Evolutionary conservation across 2,329 filamentous ascomycete genomes (phyloP), one percentile per base, ranked within the genome.

Genomic region (Trichoderma arundinaceum): DNA sequence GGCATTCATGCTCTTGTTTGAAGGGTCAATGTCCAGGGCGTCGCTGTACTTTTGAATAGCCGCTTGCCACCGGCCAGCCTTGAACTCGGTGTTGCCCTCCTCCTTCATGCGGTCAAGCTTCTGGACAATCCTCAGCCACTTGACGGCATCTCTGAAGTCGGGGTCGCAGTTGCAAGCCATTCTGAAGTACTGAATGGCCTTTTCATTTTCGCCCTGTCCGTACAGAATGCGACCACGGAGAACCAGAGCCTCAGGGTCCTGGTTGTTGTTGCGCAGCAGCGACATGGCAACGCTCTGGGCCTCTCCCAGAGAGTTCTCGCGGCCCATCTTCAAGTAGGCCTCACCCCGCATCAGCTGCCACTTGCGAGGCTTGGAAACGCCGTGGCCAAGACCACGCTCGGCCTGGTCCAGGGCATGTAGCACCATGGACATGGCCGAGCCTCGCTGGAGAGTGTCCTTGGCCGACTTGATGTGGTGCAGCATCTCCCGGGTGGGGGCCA

Each of bases 331-430:
- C 68, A 99, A 80, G 74, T 96, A 92, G 9, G 94, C 94, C 79
- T 97, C 92, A 66, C 92, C 94, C 41, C 92, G 88, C 88, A 99
- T 90, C 68, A 98, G 82, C 75, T 91, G 91, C 95, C 95, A 99
- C 79, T 95, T 95, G 75, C 94, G 88, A 43, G 95, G 95, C 79
- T 90, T 91, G 72, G 86, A 83, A 22, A 92, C 92, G n/a, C 87
- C 86, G 10, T 82, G 73, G 10, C 92, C 94, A 4, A 99, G 85
- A 3, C 89, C 85, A 74, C 90, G 89, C 75, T 95, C 92, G 8
- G 95, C 95, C 79, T 95, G 90, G 72, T 98, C 94, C 46, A 99
- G 85, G 9, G 93, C 94, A 77, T 95, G 92, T 61, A 97, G 83
- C 15, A 92, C 92, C 94, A 98, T 95, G 28, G 93, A 97, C 51